These are phyloP conservation scores for Pythium aquatile DNA, from an alignment of 352 stramenopile genomes.

Conservation along the genomic window DNA sequence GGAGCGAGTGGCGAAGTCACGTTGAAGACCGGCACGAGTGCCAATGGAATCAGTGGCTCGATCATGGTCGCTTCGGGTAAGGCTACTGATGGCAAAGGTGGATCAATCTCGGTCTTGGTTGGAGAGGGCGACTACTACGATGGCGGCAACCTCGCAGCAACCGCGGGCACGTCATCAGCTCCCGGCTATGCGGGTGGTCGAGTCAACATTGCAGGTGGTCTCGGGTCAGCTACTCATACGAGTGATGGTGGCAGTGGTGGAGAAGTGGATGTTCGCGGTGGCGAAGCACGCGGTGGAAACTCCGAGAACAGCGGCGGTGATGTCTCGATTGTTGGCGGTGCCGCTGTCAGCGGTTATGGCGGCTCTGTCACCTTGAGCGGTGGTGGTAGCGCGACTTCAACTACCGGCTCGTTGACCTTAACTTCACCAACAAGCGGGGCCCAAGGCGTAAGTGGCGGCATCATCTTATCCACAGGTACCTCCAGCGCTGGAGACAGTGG, in stretches of 20 bases:
- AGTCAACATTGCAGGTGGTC: conserved; percentile 45
- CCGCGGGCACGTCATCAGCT: conserved; percentile 58
- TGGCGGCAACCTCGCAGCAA: conserved; percentile 58
- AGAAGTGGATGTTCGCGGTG: conserved; percentile 75
- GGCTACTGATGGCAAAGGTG: conserved; percentile 56
- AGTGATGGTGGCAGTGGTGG: conserved; percentile 91
- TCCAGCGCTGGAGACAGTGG: conserved; percentile 60
- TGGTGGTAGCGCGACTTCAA: conserved; percentile 50
- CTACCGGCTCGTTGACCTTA: conserved; percentile 51
- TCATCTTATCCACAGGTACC: conserved; percentile 38
- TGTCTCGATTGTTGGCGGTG: conserved; percentile 76
- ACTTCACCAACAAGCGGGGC: conserved; percentile 46
- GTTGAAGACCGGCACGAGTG: conserved; percentile 50
- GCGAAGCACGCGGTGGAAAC: conserved; percentile 86
- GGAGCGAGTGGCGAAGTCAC: background rate
- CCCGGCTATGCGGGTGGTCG: conserved; percentile 52
- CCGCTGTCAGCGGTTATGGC: conserved; percentile 58
- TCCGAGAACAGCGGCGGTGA: conserved; percentile 87
- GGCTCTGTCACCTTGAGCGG: conserved; percentile 48
- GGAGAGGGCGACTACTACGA: conserved; percentile 55
- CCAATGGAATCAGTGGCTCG: conserved; percentile 39
- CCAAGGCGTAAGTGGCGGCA: conserved; percentile 48
- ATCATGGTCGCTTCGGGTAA: conserved; percentile 42
- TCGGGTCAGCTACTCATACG: conserved; percentile 67
- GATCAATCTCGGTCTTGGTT: conserved; percentile 53